Percentiles rank a stretch among this genome's conserved stretches.
phyloP scores from a whole-genome alignment of 768 basidiomycete species.

The Suillus discolor region DNA sequence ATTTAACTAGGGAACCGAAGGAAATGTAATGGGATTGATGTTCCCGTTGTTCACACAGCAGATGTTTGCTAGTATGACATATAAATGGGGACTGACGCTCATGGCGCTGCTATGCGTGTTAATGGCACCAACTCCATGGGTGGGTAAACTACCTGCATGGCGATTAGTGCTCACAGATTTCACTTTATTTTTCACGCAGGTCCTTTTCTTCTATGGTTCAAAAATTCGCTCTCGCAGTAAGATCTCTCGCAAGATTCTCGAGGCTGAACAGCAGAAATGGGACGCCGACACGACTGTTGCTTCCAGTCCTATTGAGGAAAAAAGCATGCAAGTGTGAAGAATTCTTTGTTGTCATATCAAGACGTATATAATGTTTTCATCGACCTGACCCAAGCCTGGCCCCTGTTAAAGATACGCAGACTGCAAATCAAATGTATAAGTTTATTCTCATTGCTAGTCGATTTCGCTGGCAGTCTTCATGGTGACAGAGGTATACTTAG shows the following conservation, averaged over 20 bases:
- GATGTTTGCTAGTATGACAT: constrained; percentile 49
- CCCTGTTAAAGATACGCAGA: not conserved
- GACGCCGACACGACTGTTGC: not conserved
- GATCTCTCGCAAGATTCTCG: constrained; percentile 23
- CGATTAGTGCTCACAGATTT: not conserved
- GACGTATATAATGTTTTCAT: not conserved
- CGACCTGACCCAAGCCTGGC: not conserved
- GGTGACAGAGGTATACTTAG: too few species aligned
- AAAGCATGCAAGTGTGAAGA: not conserved
- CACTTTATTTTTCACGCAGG: constrained; percentile 15
- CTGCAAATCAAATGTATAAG: not conserved
- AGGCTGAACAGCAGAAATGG: constrained; percentile 10
- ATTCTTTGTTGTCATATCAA: not conserved
- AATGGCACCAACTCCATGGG: constrained; percentile 49
- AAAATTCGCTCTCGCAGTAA: constrained; percentile 33
- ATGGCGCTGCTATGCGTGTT: constrained; percentile 42
- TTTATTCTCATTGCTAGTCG: too few species aligned
- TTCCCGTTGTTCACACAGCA: constrained; percentile 53
- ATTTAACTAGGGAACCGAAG: constrained; percentile 19
- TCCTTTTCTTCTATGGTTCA: constrained; percentile 35
- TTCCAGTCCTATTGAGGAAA: not conserved
- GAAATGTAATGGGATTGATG: constrained; percentile 41
- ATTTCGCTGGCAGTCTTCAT: too few species aligned
- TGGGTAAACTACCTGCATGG: constrained; percentile 21
- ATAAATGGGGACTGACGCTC: constrained; percentile 50